These are phyloP conservation scores for Penicillium goetzii DNA, from an alignment of 495 filamentous ascomycete species.

Conservation along the genomic window DNA sequence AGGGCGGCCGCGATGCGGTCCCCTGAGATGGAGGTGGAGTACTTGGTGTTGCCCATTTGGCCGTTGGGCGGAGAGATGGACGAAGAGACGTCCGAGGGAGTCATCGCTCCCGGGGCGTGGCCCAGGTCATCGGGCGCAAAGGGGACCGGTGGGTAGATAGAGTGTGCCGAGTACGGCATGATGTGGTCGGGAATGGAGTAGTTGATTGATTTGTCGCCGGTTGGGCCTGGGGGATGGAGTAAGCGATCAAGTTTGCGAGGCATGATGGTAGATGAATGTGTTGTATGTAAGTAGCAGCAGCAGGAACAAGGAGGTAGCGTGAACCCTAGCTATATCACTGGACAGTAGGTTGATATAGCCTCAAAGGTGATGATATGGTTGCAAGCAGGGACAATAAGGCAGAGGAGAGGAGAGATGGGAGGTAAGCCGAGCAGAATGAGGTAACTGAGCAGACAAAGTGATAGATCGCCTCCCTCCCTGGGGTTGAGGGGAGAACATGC, in stretches of 20 bases:
- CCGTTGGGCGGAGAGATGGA: slow-evolving; percentile 55
- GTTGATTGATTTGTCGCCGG: slow-evolving; percentile 49
- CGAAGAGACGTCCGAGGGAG: slow-evolving; percentile 52
- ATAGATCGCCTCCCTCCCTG: slow-evolving; percentile 15
- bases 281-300: neutral
- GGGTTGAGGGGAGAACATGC: slow-evolving; percentile 21
- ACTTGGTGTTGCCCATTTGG: slow-evolving; percentile 50
- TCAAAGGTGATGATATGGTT: neutral
- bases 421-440: neutral
- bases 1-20: slow-evolving; percentile 49
- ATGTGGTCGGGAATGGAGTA: slow-evolving; percentile 50
- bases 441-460: slow-evolving; percentile 1
- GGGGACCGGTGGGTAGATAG: slow-evolving; percentile 51
- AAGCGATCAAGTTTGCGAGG: slow-evolving; percentile 31
- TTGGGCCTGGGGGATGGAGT: slow-evolving; percentile 30
- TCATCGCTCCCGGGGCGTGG: slow-evolving; percentile 43
- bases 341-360: neutral
- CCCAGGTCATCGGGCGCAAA: slow-evolving; percentile 49
- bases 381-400: neutral
- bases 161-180: slow-evolving; percentile 49
- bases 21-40: slow-evolving; percentile 50
- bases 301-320: neutral
- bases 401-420: neutral
- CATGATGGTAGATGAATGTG: slow-evolving; percentile 16
- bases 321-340: neutral